Evolutionary conservation across 108 stramenopile species (phyloP), one percentile per base, ranked within the genome.

Genomic region (Skeletonema grethae): DNA sequence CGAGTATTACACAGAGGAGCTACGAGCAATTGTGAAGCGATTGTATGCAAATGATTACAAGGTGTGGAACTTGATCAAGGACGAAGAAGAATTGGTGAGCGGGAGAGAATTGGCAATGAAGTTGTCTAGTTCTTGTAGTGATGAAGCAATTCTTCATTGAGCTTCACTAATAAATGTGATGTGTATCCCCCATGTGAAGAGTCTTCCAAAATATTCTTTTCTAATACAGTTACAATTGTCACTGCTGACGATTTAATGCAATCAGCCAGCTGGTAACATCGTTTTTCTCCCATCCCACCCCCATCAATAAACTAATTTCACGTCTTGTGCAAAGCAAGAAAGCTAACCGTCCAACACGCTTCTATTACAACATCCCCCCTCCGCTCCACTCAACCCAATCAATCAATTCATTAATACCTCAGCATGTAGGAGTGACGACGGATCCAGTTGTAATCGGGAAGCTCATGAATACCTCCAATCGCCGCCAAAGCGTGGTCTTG

Each of bases 401-500:
- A 6, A 34, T 34, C 34, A 34, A 34, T 7, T 20, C 9, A n/a
- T 60, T 90, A 93, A 70, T 93, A 93, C 56, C 89, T 86, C 69
- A 93, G 82, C 89, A 88, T 90, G 87, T 90, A 90, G 5, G 92
- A 87, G 45, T 90, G 86, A 65, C 92, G 85, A 72, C 92, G 89
- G 75, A 93, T 87, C 88, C 89, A 90, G 46, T 85, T 87, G 75
- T 93, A 93, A 58, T 93, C 92, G 7, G 98, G 98, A 53, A 99
- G 87, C 89, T 98, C 99, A 82, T 98, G 97, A 81, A 98, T 90
- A 41, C 97, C 97, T 31, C 99, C 99, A 20, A 96, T 88, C 43
- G 96, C 98, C 10, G 98, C 97, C 28, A 98, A 77, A 7, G 98
- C 98, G 77, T 96, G 95, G 75, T 99, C 98, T 82, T 98, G 86